phyloP scores from a whole-genome alignment of 305 asterid genomes.

The Fraxinus sp. region DNA sequence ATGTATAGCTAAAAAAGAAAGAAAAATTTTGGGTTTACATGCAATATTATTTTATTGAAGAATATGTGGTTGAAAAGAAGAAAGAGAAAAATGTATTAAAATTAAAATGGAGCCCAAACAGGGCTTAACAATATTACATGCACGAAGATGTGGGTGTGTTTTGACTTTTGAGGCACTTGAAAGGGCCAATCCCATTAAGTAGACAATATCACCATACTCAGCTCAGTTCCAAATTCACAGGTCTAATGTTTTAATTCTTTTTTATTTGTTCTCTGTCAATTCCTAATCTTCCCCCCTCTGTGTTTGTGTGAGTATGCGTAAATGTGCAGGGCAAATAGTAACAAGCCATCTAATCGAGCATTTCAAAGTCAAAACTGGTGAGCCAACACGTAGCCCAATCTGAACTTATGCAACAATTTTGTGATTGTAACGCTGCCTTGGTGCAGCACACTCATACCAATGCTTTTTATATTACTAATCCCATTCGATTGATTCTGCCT shows the following conservation, averaged over 20 bases:
- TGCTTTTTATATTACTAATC: not conserved
- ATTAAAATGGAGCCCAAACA: too few relatives aligned
- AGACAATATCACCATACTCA: not conserved
- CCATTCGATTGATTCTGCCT: not conserved
- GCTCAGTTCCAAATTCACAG: not conserved
- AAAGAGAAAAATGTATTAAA: too few relatives aligned
- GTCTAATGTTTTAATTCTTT: not conserved
- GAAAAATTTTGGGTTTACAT: too few relatives aligned
- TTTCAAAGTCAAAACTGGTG: not conserved
- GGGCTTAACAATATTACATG: not conserved
- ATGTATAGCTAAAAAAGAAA: too few relatives aligned
- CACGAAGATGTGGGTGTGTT: not conserved
- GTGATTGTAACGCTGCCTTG: not conserved
- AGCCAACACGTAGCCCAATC: not conserved
- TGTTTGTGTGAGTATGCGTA: not conserved
- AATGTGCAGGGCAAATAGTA: not conserved
- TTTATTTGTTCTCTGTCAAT: not conserved
- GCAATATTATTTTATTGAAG: too few relatives aligned
- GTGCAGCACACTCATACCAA: not conserved
- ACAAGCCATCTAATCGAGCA: not conserved
- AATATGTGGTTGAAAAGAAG: too few relatives aligned
- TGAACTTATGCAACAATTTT: not conserved
- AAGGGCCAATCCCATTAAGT: not conserved
- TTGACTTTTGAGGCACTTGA: not conserved
- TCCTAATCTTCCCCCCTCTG: not conserved